Evolutionary conservation across 805 yeast species (phyloP).

Genomic region (Candida manassasensis): DNA sequence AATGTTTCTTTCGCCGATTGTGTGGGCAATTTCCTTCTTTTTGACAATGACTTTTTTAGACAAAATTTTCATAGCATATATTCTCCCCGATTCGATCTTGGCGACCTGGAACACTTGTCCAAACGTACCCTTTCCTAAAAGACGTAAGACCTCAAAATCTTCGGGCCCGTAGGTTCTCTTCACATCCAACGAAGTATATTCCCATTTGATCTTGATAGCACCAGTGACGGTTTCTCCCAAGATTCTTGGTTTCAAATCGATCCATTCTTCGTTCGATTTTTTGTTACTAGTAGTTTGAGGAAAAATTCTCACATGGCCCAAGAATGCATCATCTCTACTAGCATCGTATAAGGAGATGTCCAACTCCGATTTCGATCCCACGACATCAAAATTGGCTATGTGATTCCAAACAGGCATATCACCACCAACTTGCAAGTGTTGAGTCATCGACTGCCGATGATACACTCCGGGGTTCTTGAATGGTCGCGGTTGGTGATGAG

Average conservation of each 20-base stretch:
- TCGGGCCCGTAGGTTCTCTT: slow-evolving; percentile 86
- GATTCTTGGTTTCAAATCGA: slow-evolving; percentile 64
- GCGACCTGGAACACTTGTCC: slow-evolving; percentile 97
- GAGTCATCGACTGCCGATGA: slow-evolving; percentile 36
- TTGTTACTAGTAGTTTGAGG: slow-evolving; percentile 48
- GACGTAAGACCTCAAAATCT: slow-evolving; percentile 86
- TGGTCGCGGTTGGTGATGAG: slow-evolving; percentile 5
- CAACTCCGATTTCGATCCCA: slow-evolving; percentile 76
- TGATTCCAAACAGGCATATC: slow-evolving; percentile 80
- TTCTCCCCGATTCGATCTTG: slow-evolving; percentile 81
- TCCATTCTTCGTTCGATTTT: slow-evolving; percentile 58
- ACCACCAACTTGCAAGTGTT: slow-evolving; percentile 25
- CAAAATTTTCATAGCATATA: slow-evolving; percentile 96
- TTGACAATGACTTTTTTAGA: slow-evolving; percentile 93
- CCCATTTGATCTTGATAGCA: slow-evolving; percentile 68
- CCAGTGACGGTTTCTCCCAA: slow-evolving; percentile 77
- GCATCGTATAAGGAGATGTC: slow-evolving; percentile 92
- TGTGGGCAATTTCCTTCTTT: slow-evolving; percentile 96
- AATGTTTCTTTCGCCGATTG: slow-evolving; percentile 94
- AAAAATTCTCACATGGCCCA: slow-evolving; percentile 75
- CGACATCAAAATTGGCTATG: slow-evolving; percentile 87
- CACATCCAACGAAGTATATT: slow-evolving; percentile 57
- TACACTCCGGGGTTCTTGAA: slow-evolving; percentile 29
- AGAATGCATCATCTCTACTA: slow-evolving; percentile 70
- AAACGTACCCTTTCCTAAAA: slow-evolving; percentile 94